Evolutionary conservation across 441 rosid species (phyloP).

Genomic region (Erodium texanum): DNA sequence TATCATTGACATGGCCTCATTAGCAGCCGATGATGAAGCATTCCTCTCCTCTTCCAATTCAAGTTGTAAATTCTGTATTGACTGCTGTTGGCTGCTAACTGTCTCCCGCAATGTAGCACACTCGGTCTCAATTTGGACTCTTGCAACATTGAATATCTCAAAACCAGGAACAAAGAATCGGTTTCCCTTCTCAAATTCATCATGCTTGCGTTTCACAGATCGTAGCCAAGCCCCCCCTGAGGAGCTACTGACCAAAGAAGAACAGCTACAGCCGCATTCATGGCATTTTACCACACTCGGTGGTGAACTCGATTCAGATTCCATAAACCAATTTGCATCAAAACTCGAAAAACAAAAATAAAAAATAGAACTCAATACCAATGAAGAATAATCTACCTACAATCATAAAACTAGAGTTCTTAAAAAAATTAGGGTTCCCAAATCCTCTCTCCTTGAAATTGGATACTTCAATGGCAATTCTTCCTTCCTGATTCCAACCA

Average conservation of each 20-base stretch:
- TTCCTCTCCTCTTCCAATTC: constrained; percentile 94
- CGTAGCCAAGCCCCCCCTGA: constrained; percentile 39
- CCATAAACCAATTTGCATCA: constrained; percentile 39
- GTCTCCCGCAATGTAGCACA: constrained; percentile 61
- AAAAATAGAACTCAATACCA: constrained; percentile 6
- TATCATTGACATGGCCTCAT: constrained; percentile 97
- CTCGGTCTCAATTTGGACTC: constrained; percentile 75
- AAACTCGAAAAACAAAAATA: constrained; percentile 14
- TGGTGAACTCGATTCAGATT: constrained; percentile 33
- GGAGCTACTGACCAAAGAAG: constrained; percentile 26
- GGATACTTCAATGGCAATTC: constrained; percentile 16
- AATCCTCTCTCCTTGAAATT: constrained; percentile 21
- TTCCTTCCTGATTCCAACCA: constrained; percentile 19
- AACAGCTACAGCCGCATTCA: constrained; percentile 50
- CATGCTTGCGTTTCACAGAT: constrained; percentile 67
- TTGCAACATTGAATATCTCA: constrained; percentile 47
- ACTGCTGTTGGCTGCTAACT: constrained; percentile 56
- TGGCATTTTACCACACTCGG: constrained; percentile 40
- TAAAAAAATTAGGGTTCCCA: constrained; percentile 10
- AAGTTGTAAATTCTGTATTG: constrained; percentile 50
- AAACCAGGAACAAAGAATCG: constrained; percentile 49
- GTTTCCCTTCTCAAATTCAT: constrained; percentile 42
- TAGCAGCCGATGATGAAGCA: constrained; percentile 88
- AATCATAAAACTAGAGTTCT: constrained; percentile 2
- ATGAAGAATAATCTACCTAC: not conserved